Base-by-base conservation (phyloP, 371 early-diverging fungal genomes). In the Mortierella sp. region DNA sequence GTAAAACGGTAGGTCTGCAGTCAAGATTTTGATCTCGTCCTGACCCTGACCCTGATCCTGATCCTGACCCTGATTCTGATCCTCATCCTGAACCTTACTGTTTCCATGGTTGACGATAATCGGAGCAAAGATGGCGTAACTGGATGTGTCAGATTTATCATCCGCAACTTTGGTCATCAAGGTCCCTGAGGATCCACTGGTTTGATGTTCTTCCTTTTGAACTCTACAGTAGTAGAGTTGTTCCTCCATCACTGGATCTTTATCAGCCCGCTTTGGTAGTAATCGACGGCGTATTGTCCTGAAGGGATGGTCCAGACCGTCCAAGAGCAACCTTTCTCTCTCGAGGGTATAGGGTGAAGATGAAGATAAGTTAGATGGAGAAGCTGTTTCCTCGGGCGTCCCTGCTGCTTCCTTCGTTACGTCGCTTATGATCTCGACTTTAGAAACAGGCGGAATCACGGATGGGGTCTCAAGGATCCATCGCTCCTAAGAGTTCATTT, bases 381-480 rank as follows among this genome's bases (percentile, higher is more conserved):
- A 3, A 19, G 43, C 23, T 24, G 50, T 32, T 24, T 34, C 28
- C 9, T 6, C 27, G 26, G 6, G 39, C 52, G 17, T 28, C 23
- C 55, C 50, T 37, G 19, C 32, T 14, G 23, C 28, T 17, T 28
- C 14, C 28, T 30, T 41, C 17, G 24, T 6, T 34, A 5, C 15
- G 26, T 81, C 79, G n/a, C 66, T 50, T 6, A 83, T 34, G 34
- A 90, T 83, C 15, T 86, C 85, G 3, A 89, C 87, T 32, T 79
- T 81, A 46, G 86, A 81, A 19, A 92, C 68, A 0, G 93, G 93
- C 8, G 93, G 93, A 27, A 91, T 90, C n/a, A 89, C 80, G 32
- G 81, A 75, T 30, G 90, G 86, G 3, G 91, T 89, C 32, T 89
- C 88, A 7, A 56, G 34, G n/a, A 88, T 87, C 93, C 93, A 92